phyloP scores from a whole-genome alignment of 2,329 filamentous ascomycete genomes.

The Pleurostoma richardsiae region DNA sequence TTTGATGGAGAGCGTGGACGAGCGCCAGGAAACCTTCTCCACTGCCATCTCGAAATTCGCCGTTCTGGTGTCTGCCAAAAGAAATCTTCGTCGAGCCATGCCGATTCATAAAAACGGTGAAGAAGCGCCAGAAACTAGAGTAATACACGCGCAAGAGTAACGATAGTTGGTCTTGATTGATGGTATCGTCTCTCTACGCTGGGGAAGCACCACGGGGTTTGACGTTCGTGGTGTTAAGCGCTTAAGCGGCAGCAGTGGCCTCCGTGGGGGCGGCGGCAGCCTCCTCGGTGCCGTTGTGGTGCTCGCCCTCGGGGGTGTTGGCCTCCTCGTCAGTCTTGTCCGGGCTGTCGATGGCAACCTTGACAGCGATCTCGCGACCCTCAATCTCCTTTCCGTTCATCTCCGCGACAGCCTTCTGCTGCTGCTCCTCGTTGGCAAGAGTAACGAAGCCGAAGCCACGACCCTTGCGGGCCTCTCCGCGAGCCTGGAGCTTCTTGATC shows the following conservation, averaged over 20 bases:
- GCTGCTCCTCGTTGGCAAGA: slow-evolving; percentile 87
- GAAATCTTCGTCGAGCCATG: slow-evolving; percentile 1
- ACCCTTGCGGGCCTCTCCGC: slow-evolving; percentile 96
- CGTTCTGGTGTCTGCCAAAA: too few relatives aligned
- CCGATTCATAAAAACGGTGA: slow-evolving; percentile 13
- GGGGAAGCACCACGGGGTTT: neutral
- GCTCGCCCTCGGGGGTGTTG: slow-evolving; percentile 41
- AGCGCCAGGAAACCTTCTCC: too few relatives aligned
- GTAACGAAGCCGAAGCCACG: slow-evolving; percentile 99
- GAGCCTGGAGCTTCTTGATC: slow-evolving; percentile 99
- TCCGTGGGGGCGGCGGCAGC: slow-evolving; percentile 12
- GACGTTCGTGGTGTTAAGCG: slow-evolving; percentile 1
- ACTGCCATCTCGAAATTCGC: too few relatives aligned
- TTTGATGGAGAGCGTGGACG: too few relatives aligned
- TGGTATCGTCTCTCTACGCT: too few relatives aligned
- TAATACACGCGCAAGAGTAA: too few relatives aligned
- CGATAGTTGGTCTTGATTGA: too few relatives aligned
- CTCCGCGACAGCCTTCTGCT: slow-evolving; percentile 94
- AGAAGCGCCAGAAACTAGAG: slow-evolving; percentile 3
- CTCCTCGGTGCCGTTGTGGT: slow-evolving; percentile 35
- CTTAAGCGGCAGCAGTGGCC: slow-evolving; percentile 22
- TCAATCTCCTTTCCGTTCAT: slow-evolving; percentile 99
- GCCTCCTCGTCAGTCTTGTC: slow-evolving; percentile 92
- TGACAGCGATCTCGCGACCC: slow-evolving; percentile 97
- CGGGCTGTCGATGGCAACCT: slow-evolving; percentile 99